A percentile compares a stretch with the other conserved stretches of the same genome.
phyloP scores from a whole-genome alignment of 148 eudicot species.

The Limonium bicolor region DNA sequence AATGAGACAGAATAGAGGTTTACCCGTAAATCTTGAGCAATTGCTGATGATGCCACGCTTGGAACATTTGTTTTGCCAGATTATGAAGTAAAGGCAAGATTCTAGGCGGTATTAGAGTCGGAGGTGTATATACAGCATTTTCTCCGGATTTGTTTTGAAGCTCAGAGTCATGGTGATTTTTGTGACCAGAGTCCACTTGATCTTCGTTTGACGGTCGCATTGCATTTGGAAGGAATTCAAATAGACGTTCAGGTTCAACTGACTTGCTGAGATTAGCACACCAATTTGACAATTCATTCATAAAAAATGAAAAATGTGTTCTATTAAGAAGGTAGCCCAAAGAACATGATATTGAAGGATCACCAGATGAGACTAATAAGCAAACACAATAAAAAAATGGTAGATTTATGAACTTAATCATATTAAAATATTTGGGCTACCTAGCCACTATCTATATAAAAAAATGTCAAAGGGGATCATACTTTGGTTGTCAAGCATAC shows the following conservation, averaged over 20 bases:
- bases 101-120: constrained; percentile 79
- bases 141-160: constrained; percentile 47
- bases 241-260: constrained; percentile 90
- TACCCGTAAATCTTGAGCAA: constrained; percentile 83
- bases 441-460: too few species aligned
- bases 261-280: constrained; percentile 91
- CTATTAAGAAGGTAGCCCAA: too few species aligned
- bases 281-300: too few species aligned
- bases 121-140: constrained; percentile 80
- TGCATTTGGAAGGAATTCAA: constrained; percentile 91
- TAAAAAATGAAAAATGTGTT: too few species aligned
- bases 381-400: too few species aligned
- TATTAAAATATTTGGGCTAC: too few species aligned
- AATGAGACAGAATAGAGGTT: background rate
- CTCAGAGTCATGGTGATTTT: constrained; percentile 53
- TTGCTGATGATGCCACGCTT: constrained; percentile 84
- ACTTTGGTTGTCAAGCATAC: too few species aligned
- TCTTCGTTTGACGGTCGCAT: constrained; percentile 78
- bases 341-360: too few species aligned
- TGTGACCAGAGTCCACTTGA: constrained; percentile 37
- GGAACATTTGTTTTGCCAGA: constrained; percentile 88
- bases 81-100: constrained; percentile 85
- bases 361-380: too few species aligned
- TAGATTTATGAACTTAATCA: too few species aligned
- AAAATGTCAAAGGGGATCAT: too few species aligned